phyloP scores from a whole-genome alignment of 2,329 filamentous ascomycete species.

The Claviceps citrina region DNA sequence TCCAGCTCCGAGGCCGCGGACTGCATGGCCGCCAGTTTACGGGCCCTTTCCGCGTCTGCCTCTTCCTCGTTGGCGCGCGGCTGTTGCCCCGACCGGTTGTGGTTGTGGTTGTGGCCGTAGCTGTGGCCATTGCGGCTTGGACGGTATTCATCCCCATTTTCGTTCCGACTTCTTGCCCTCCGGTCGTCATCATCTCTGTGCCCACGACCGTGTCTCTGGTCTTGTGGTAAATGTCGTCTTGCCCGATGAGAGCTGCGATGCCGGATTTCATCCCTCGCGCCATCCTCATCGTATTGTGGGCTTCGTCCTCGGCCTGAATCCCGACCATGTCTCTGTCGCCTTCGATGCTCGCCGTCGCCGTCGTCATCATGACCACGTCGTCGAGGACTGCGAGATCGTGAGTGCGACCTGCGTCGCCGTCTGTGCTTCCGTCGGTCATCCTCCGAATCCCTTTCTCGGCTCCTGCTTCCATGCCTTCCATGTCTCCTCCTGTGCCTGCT shows the following conservation, averaged over 20 bases:
- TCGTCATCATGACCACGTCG: conserved; percentile 15
- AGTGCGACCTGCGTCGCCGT: conserved; percentile 29
- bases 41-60: conserved; percentile 42
- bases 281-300: not conserved
- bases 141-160: not conserved
- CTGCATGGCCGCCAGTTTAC: conserved; percentile 60
- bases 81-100: conserved; percentile 1
- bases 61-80: conserved; percentile 9
- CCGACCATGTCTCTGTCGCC: conserved; percentile 11
- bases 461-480: conserved; percentile 5
- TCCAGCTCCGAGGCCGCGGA: conserved; percentile 55
- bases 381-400: conserved; percentile 29
- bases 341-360: conserved; percentile 5
- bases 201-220: conserved; percentile 8
- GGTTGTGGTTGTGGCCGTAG: not conserved
- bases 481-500: conserved; percentile 12
- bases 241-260: not conserved
- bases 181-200: not conserved
- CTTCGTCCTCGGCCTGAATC: conserved; percentile 11
- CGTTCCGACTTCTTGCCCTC: not conserved
- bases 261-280: not conserved
- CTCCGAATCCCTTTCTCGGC: conserved; percentile 4
- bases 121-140: conserved; percentile 10
- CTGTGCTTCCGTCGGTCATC: conserved; percentile 12
- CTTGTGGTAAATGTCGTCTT: conserved; percentile 1